Conservation (phyloP, 352 stramenopile genomes). For the Globisporangium paddicum region DNA sequence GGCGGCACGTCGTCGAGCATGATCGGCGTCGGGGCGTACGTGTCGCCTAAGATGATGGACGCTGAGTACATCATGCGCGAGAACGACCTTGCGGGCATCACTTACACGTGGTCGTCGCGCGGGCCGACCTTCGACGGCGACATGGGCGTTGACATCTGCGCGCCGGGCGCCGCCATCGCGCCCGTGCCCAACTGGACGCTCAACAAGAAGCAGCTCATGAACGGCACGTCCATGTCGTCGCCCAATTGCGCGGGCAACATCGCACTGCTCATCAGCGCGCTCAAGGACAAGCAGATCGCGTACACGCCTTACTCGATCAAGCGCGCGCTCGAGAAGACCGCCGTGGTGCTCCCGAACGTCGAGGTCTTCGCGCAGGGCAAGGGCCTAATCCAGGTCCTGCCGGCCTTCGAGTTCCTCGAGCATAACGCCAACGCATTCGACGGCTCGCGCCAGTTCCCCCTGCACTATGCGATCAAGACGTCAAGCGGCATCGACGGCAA, state of each 20-base stretch:
- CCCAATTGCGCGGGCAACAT: constrained; percentile 94
- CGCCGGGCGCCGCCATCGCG: constrained; percentile 93
- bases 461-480: constrained; percentile 48
- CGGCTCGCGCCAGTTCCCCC: constrained; percentile 56
- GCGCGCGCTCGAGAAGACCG: constrained; percentile 85
- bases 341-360: constrained; percentile 51
- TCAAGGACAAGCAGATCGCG: constrained; percentile 74
- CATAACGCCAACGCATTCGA: constrained; percentile 51
- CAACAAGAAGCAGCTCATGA: constrained; percentile 96
- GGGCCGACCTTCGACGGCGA: constrained; percentile 92
- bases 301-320: constrained; percentile 89
- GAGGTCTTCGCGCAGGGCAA: constrained; percentile 76
- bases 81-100: constrained; percentile 51
- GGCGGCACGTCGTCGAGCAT: constrained; percentile 87
- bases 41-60: constrained; percentile 94
- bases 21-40: constrained; percentile 93
- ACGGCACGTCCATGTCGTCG: constrained; percentile 96
- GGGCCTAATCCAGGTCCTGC: constrained; percentile 76
- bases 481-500: constrained; percentile 35
- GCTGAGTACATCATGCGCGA: constrained; percentile 87
- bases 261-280: constrained; percentile 89
- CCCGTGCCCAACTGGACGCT: constrained; percentile 94
- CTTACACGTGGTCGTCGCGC: constrained; percentile 92
- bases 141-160: constrained; percentile 89
- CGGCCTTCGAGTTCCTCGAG: constrained; percentile 65